Conservation (phyloP, 2,329 filamentous ascomycete genomes). For the Botrytis deweyae region DNA sequence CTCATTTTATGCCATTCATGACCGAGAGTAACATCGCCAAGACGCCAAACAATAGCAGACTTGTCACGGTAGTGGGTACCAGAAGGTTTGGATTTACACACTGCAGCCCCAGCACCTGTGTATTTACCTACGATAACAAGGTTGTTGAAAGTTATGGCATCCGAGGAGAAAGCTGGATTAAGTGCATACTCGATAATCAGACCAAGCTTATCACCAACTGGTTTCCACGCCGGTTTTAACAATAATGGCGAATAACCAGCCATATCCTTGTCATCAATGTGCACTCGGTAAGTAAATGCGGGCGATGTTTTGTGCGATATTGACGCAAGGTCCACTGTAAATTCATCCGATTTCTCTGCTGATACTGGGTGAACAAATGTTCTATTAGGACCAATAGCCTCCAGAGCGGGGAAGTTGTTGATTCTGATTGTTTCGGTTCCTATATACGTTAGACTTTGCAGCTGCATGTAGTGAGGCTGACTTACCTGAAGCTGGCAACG, state of each 20-base stretch:
- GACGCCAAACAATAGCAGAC: constrained; percentile 75
- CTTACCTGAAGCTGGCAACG: constrained; percentile 49
- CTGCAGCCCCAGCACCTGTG: constrained; percentile 62
- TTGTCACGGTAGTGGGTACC: constrained; percentile 79
- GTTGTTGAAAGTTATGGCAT: constrained; percentile 66
- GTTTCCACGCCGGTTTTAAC: constrained; percentile 69
- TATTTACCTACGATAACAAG: constrained; percentile 72
- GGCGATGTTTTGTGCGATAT: constrained; percentile 69
- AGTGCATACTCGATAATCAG: constrained; percentile 81
- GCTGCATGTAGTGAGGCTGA: neutral
- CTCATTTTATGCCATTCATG: constrained; percentile 70
- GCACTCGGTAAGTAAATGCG: constrained; percentile 90
- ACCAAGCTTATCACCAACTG: constrained; percentile 80
- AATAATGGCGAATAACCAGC: constrained; percentile 59
- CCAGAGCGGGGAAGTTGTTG: constrained; percentile 57
- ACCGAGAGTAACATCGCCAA: constrained; percentile 68
- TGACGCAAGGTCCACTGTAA: constrained; percentile 69
- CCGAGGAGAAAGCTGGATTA: constrained; percentile 58
- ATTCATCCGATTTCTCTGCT: constrained; percentile 71
- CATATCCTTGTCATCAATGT: constrained; percentile 60
- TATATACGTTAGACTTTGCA: constrained; percentile 16
- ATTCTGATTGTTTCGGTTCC: constrained; percentile 28
- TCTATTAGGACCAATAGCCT: constrained; percentile 91
- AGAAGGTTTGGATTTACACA: constrained; percentile 73
- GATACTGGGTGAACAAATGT: constrained; percentile 76